Evolutionary conservation across 768 basidiomycete genomes (phyloP).

Genomic region (Leccinum longicurvipes): DNA sequence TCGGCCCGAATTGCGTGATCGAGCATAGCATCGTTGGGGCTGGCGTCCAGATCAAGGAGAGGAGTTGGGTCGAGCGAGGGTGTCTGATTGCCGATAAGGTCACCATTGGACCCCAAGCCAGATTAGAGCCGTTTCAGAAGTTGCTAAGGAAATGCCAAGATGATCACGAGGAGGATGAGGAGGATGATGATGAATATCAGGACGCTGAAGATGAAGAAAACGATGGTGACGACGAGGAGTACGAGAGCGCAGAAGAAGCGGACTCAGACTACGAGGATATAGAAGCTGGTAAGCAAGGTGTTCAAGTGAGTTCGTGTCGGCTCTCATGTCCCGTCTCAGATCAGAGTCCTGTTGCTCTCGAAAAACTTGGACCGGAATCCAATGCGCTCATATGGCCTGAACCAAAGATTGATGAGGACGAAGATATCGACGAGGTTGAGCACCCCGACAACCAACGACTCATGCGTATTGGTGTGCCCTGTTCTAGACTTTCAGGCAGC

Average conservation of each 20-base stretch:
- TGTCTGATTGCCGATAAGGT: constrained; percentile 83
- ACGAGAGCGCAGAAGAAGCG: constrained; percentile 28
- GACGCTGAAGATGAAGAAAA: constrained; percentile 19
- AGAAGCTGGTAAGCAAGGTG: constrained; percentile 55
- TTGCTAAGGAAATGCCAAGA: constrained; percentile 54
- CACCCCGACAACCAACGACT: constrained; percentile 68
- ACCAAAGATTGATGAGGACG: constrained; percentile 55
- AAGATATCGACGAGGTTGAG: constrained; percentile 59
- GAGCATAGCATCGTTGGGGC: constrained; percentile 79
- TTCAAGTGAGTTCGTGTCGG: not conserved
- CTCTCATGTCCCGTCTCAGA: constrained; percentile 33
- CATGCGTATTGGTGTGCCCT: constrained; percentile 64
- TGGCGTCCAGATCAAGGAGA: constrained; percentile 67
- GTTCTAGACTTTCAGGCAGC: not conserved
- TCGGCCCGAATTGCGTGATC: constrained; percentile 72
- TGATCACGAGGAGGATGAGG: constrained; percentile 34
- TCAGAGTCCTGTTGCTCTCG: constrained; percentile 42
- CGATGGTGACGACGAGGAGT: constrained; percentile 27
- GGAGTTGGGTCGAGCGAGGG: constrained; percentile 64
- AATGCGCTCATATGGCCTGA: constrained; percentile 83
- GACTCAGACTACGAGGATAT: constrained; percentile 68
- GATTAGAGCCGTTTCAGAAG: constrained; percentile 64
- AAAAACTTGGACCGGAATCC: constrained; percentile 60
- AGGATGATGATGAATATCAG: constrained; percentile 29
- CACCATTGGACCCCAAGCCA: constrained; percentile 68